A percentile compares a stretch with the other conserved stretches of the same genome.
Conservation (phyloP, 768 basidiomycete species). For the Daedalea quercina region DNA sequence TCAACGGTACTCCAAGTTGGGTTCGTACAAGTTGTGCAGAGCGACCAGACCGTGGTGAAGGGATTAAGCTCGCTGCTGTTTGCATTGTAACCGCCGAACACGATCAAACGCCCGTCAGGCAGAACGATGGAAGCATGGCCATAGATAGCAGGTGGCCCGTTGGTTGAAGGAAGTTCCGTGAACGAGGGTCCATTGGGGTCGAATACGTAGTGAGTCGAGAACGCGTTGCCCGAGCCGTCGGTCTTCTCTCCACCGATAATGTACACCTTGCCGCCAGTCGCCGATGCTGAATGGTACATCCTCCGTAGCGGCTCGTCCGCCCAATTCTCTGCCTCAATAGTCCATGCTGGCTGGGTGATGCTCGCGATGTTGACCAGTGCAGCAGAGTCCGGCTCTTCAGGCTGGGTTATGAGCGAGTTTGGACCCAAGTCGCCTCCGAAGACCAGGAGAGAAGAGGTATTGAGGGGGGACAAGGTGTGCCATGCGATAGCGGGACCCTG, state of each 20-base stretch:
- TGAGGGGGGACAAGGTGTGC: conserved; percentile 71
- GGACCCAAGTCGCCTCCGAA: conserved; percentile 76
- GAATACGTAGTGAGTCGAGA: conserved; percentile 63
- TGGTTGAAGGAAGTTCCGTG: conserved; percentile 42
- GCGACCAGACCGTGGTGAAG: conserved; percentile 52
- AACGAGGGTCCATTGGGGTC: conserved; percentile 45
- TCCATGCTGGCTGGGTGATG: conserved; percentile 36
- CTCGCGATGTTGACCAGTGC: conserved; percentile 42
- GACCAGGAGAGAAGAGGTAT: conserved; percentile 44
- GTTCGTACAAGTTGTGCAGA: conserved; percentile 47
- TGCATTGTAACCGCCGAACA: conserved; percentile 66
- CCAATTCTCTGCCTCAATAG: conserved; percentile 44
- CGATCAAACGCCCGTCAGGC: conserved; percentile 57
- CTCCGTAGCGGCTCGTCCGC: conserved; percentile 64
- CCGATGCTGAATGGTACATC: conserved; percentile 65
- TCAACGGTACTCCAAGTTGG: conserved; percentile 44
- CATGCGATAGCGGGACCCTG: conserved; percentile 66
- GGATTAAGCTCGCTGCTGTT: conserved; percentile 42
- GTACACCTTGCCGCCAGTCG: conserved; percentile 47
- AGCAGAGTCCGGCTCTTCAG: conserved; percentile 56
- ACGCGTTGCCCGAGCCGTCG: conserved; percentile 66
- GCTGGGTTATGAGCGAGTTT: conserved; percentile 44
- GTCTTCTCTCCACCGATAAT: conserved; percentile 75
- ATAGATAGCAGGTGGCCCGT: conserved; percentile 59
- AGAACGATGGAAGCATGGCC: conserved; percentile 73